These are phyloP conservation scores for Capsella rubella DNA, from an alignment of 441 rosid species.

Conservation along the genomic window DNA sequence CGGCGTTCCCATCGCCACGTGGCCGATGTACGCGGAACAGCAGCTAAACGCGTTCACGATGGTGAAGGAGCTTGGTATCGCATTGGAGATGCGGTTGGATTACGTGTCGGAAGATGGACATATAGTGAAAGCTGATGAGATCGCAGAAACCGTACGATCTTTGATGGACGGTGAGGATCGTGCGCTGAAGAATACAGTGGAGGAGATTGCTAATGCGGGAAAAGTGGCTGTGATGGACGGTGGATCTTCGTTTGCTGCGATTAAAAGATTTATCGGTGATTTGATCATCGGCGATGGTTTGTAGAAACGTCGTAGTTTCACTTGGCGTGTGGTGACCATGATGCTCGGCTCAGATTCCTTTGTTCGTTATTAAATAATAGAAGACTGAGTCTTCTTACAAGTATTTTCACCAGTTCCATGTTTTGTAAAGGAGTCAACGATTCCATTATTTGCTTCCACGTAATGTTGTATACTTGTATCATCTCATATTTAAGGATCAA, in stretches of 20 bases:
- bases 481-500: neutral
- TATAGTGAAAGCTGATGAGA: constrained; percentile 48
- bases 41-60: constrained; percentile 53
- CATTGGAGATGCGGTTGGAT: constrained; percentile 40
- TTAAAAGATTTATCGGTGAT: constrained; percentile 43
- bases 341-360: neutral
- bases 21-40: constrained; percentile 56
- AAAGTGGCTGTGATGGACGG: constrained; percentile 46
- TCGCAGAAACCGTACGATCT: constrained; percentile 40
- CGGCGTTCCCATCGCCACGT: constrained; percentile 53
- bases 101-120: constrained; percentile 29
- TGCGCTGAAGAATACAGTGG: constrained; percentile 47
- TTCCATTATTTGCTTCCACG: neutral
- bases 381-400: neutral
- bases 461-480: neutral
- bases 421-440: neutral
- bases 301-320: constrained; percentile 1
- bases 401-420: neutral
- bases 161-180: constrained; percentile 44
- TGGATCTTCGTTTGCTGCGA: constrained; percentile 50
- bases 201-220: constrained; percentile 46
- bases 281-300: constrained; percentile 2
- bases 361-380: neutral
- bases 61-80: constrained; percentile 49
- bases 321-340: neutral